These are phyloP conservation scores for Eucalyptus camaldulensis DNA, from an alignment of 345 rosid genomes.

Conservation along the genomic window DNA sequence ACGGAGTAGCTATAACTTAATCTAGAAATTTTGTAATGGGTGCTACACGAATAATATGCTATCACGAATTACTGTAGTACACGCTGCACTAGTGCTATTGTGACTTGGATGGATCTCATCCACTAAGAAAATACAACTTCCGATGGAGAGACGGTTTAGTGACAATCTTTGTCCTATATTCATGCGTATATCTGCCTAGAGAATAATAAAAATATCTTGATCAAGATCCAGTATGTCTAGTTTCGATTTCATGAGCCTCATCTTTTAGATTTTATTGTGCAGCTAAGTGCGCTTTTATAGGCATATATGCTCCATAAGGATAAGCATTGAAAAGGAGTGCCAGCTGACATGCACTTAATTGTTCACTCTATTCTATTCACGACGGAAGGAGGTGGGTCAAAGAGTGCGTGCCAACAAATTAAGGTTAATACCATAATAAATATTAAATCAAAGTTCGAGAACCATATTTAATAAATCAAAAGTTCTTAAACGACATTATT, in stretches of 20 bases:
- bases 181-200: no score
- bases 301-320: neutral
- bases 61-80: neutral
- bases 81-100: neutral
- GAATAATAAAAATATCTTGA: no score
- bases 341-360: neutral
- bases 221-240: neutral
- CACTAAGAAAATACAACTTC: neutral
- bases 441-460: neutral
- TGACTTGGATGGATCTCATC: neutral
- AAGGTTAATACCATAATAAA: neutral
- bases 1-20: neutral
- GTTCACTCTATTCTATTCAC: neutral
- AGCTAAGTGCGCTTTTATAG: neutral
- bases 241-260: neutral
- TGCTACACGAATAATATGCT: neutral
- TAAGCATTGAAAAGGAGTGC: neutral
- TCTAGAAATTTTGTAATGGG: neutral
- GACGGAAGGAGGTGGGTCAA: neutral
- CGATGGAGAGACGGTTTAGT: neutral
- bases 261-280: neutral
- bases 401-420: neutral
- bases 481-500: no score
- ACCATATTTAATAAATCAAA: no score
- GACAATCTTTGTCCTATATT: neutral